Percentiles rank a stretch among this genome's conserved stretches.
phyloP scores from a whole-genome alignment of 2,329 filamentous ascomycete genomes.

The Lasiodiplodia citricola region DNA sequence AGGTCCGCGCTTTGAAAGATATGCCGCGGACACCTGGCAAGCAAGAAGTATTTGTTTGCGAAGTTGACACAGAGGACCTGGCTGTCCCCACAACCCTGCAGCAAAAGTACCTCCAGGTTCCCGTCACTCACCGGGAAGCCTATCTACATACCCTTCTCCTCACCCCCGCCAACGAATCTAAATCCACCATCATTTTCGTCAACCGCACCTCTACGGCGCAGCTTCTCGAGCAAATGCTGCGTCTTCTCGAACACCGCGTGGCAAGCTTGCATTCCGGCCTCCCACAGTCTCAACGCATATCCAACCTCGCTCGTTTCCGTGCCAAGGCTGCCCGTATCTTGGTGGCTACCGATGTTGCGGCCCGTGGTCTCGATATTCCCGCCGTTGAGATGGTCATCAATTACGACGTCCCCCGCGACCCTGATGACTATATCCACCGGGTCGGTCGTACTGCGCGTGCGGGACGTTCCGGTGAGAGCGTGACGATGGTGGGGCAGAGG shows the following conservation, averaged over 20 bases:
- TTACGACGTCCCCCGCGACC: constrained; percentile 94
- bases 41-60: constrained; percentile 83
- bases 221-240: constrained; percentile 84
- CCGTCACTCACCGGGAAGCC: constrained; percentile 90
- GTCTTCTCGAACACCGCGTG: constrained; percentile 84
- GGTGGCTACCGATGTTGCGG: constrained; percentile 93
- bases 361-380: constrained; percentile 92
- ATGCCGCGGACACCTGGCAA: constrained; percentile 72
- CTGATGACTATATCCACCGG: constrained; percentile 96
- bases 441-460: constrained; percentile 95
- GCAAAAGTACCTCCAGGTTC: constrained; percentile 86
- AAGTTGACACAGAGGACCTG: constrained; percentile 74
- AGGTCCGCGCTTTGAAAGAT: constrained; percentile 85
- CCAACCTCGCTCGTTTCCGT: constrained; percentile 90
- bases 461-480: constrained; percentile 78
- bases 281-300: constrained; percentile 80
- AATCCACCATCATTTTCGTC: constrained; percentile 89
- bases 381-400: constrained; percentile 90
- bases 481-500: constrained; percentile 89
- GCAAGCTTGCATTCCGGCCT: constrained; percentile 90
- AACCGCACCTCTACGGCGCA: constrained; percentile 90
- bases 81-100: constrained; percentile 80
- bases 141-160: constrained; percentile 89
- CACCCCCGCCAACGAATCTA: constrained; percentile 75
- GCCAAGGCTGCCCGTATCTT: constrained; percentile 87